A percentile compares a stretch with the other conserved stretches of the same genome.
These are phyloP conservation scores for Boehmeria nivea DNA, from an alignment of 306 rosid genomes.

Conservation along the genomic window DNA sequence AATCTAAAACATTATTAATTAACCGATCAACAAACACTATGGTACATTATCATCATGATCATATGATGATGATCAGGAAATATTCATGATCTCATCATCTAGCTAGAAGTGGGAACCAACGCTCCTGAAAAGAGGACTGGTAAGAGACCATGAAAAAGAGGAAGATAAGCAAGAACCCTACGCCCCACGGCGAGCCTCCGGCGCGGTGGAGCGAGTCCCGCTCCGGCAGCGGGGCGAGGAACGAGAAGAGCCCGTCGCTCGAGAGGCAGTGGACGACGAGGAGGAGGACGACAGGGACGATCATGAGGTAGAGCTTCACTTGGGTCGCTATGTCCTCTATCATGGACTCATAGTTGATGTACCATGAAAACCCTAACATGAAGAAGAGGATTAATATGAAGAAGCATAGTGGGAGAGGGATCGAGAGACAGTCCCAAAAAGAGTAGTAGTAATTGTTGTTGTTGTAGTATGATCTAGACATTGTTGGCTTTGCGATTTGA, in stretches of 20 bases:
- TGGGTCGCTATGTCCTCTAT: slow-evolving; percentile 45
- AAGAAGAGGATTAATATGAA: slow-evolving; percentile 44
- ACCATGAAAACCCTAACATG: slow-evolving; percentile 60
- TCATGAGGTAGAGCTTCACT: slow-evolving; percentile 47
- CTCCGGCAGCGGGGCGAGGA: slow-evolving; percentile 44
- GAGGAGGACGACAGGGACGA: slow-evolving; percentile 50
- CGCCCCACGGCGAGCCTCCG: slow-evolving; percentile 90
- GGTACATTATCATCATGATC: no score
- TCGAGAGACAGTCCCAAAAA: slow-evolving; percentile 42
- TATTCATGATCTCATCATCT: no score
- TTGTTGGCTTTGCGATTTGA: not conserved
- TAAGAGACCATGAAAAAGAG: slow-evolving; percentile 54
- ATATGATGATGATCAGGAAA: not conserved
- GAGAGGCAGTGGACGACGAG: slow-evolving; percentile 56
- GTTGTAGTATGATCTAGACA: slow-evolving; percentile 45
- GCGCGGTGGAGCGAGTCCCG: slow-evolving; percentile 66
- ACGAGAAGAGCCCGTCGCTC: slow-evolving; percentile 16
- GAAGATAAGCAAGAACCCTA: slow-evolving; percentile 56
- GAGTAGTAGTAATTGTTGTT: slow-evolving; percentile 33
- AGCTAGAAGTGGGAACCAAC: slow-evolving; percentile 70
- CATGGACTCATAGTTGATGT: slow-evolving; percentile 56
- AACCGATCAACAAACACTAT: no score
- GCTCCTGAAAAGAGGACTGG: slow-evolving; percentile 67
- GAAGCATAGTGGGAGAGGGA: slow-evolving; percentile 57
- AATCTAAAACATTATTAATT: no score